Conservation (phyloP, 2,329 filamentous ascomycete species). For the Colletotrichum sp. region DNA sequence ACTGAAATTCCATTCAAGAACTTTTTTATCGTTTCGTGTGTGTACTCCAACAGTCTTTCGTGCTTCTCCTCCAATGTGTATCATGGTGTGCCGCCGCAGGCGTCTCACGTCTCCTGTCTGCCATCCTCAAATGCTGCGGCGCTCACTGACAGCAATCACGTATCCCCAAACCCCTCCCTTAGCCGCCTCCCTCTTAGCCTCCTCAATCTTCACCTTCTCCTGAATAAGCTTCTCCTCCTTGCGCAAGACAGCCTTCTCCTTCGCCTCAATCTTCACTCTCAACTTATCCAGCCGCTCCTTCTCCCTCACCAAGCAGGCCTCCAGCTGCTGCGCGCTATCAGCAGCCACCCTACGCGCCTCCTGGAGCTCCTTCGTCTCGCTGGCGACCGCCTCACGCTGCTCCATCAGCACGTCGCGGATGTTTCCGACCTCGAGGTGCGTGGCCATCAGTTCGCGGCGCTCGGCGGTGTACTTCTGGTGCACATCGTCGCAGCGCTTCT, state of each 20-base stretch:
- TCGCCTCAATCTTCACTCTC: neutral
- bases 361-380: neutral
- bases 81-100: too few species aligned
- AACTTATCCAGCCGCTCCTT: neutral
- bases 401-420: neutral
- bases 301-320: neutral
- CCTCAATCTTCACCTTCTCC: neutral
- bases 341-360: neutral
- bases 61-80: neutral
- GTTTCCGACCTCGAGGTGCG: neutral
- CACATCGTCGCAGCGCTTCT: neutral
- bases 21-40: rapidly evolving
- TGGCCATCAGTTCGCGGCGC: neutral
- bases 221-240: neutral
- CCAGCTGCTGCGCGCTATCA: rapidly evolving
- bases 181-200: neutral
- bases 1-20: neutral
- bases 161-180: neutral
- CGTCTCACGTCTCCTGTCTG: neutral
- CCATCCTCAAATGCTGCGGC: neutral
- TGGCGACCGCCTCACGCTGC: neutral
- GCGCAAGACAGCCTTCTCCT: neutral
- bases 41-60: neutral
- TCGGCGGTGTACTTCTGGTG: neutral
- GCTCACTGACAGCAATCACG: neutral